phyloP scores from a whole-genome alignment of 2,329 filamentous ascomycete species.

The Aspergillus nomiae region DNA sequence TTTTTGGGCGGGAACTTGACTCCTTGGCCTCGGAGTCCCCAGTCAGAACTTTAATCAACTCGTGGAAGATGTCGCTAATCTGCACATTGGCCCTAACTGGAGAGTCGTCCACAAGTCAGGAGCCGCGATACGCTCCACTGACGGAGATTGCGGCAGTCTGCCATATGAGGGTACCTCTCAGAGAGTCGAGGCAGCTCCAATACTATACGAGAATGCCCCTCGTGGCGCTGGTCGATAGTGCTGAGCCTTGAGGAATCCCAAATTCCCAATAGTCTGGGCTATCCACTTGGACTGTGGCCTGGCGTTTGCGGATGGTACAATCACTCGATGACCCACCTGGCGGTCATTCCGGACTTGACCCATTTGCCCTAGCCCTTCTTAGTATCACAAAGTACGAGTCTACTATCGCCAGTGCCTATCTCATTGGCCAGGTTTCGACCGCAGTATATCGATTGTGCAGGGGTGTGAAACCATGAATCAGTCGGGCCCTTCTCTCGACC shows the following conservation, averaged over 20 bases:
- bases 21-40: neutral
- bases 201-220: neutral
- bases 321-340: neutral
- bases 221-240: neutral
- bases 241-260: neutral
- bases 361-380: neutral
- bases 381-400: neutral
- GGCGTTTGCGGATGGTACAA: slow-evolving; percentile 1
- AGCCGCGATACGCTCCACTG: neutral
- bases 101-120: neutral
- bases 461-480: neutral
- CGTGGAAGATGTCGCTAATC: neutral
- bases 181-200: neutral
- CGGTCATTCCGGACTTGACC: slow-evolving; percentile 1
- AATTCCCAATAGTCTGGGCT: neutral
- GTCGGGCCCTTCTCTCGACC: neutral
- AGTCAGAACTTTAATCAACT: neutral
- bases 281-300: neutral
- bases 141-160: neutral
- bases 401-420: neutral
- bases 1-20: neutral
- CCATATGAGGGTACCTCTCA: neutral
- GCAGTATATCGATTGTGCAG: neutral
- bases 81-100: neutral
- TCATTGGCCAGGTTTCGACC: slow-evolving; percentile 6